Evolutionary conservation across 2,329 filamentous ascomycete species (phyloP), one percentile per base, ranked within the genome.

Genomic region (Periconia digitata): DNA sequence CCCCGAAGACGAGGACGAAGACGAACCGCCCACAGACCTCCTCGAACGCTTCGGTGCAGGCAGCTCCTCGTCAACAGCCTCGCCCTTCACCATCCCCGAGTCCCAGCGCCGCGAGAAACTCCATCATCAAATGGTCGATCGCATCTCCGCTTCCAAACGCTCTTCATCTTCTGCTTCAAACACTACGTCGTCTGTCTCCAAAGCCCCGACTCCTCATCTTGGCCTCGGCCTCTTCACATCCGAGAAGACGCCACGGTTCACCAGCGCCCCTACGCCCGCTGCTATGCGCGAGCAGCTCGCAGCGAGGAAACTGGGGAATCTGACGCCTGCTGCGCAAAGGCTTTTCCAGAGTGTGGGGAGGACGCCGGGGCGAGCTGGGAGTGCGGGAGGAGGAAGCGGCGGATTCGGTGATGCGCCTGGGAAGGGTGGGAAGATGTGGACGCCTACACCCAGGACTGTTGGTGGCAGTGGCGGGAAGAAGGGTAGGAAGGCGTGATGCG

Each of bases 61-160:
- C 8, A 49, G 41, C 8, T 53, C 47, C n/a, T 48, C 41, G 10
- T 52, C 47, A 15, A 46, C 53, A 6, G 53, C 56, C 1, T 53
- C 55, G 8, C 58, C 59, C 87, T 97, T 97, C 71, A 85, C 84
- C 49, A 82, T 97, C 40, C 80, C 85, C 54, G 85, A 90, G 46
- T 84, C 86, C 44, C 84, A 89, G 44, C 84, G 81, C 53, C 79
- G 92, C 32, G 94, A 97, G 73, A 85, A 84, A 29, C 74, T 97
- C 22, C 91, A 88, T 12, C 84, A 84, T 60, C 86, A 81, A 3
- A 92, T 66, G 90, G 67, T 82, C 86, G 58, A 64, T 8, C 40
- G 43, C 6, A 66, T 27, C 46, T 53, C 16, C 34, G 24, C 39
- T 23, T 41, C 44, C 35, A 27, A 45, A 27, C 6, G 47, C 36